phyloP scores from a whole-genome alignment of 2,329 filamentous ascomycete genomes.

The Verruconis gallopava region DNA sequence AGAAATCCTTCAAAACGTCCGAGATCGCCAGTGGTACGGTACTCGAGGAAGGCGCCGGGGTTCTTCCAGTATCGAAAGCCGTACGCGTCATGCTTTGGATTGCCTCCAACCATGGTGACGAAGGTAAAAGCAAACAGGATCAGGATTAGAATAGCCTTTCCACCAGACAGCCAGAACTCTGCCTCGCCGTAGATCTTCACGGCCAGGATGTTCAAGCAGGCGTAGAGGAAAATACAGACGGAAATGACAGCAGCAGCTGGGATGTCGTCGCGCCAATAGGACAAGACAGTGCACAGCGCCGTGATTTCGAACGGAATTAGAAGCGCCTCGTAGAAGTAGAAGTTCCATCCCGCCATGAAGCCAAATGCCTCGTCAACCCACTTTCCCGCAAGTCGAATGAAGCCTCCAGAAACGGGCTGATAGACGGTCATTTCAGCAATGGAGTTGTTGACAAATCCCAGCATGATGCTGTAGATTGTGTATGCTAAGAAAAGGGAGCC shows the following conservation, averaged over 20 bases:
- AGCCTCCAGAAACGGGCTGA: slow-evolving; percentile 28
- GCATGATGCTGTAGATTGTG: slow-evolving; percentile 9
- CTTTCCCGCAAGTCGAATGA: slow-evolving; percentile 17
- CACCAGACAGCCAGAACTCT: slow-evolving; percentile 34
- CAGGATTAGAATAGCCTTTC: slow-evolving; percentile 26
- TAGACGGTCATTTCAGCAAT: slow-evolving; percentile 40
- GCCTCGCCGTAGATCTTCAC: slow-evolving; percentile 32
- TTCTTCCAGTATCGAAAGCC: slow-evolving; percentile 25
- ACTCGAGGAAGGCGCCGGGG: slow-evolving; percentile 19
- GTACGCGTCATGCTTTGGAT: slow-evolving; percentile 26
- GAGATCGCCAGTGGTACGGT: slow-evolving; percentile 15
- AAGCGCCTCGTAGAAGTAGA: slow-evolving; percentile 38
- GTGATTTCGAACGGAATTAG: slow-evolving; percentile 41
- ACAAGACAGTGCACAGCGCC: slow-evolving; percentile 36
- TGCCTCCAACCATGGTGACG: slow-evolving; percentile 32
- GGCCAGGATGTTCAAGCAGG: slow-evolving; percentile 27
- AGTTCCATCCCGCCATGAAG: slow-evolving; percentile 36
- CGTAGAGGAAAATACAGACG: slow-evolving; percentile 12
- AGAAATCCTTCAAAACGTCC: slow-evolving; percentile 25
- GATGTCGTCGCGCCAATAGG: slow-evolving; percentile 38
- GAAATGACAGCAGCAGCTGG: slow-evolving; percentile 28
- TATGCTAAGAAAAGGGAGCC: slow-evolving; percentile 10
- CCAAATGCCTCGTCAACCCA: slow-evolving; percentile 38
- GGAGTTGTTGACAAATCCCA: slow-evolving; percentile 10
- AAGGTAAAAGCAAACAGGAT: slow-evolving; percentile 28